phyloP scores from a whole-genome alignment of 1,284 basidiomycete species.

The Mycena sp. region DNA sequence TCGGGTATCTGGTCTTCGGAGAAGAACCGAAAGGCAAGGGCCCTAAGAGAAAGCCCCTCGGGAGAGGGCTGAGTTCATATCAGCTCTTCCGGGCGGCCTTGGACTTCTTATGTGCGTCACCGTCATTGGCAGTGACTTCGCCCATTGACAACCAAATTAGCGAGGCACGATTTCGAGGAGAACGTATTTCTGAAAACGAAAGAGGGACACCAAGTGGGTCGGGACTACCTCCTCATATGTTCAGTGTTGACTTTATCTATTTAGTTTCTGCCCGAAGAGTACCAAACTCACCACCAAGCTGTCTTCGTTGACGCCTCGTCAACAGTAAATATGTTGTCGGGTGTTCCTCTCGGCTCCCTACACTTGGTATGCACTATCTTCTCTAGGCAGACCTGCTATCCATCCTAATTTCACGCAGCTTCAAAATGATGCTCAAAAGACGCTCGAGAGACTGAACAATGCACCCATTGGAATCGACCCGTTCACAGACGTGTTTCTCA shows the following conservation, averaged over 20 bases:
- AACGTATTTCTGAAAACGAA: conserved; percentile 71
- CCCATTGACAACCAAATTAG: conserved; percentile 47
- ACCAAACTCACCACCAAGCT: conserved; percentile 55
- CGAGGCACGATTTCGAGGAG: conserved; percentile 74
- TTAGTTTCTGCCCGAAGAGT: conserved; percentile 68
- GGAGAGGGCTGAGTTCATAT: conserved; percentile 84
- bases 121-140: background rate
- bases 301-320: conserved; percentile 88
- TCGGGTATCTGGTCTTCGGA: conserved; percentile 79
- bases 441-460: conserved; percentile 69
- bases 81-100: conserved; percentile 86
- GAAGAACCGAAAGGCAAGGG: conserved; percentile 58
- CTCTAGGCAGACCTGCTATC: background rate
- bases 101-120: conserved; percentile 74
- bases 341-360: conserved; percentile 76
- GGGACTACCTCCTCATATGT: conserved; percentile 10
- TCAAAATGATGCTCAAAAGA: conserved; percentile 77
- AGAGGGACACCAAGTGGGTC: conserved; percentile 58
- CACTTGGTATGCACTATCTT: conserved; percentile 61
- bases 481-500: conserved; percentile 82
- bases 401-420: conserved; percentile 58
- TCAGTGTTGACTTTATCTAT: conserved; percentile 22
- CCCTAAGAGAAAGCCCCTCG: conserved; percentile 63
- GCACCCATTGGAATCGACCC: conserved; percentile 63
- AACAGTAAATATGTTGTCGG: conserved; percentile 83